These are phyloP conservation scores for Neckera pumila DNA, from an alignment of 225 moss, liverwort and hornwort species.

Conservation along the genomic window DNA sequence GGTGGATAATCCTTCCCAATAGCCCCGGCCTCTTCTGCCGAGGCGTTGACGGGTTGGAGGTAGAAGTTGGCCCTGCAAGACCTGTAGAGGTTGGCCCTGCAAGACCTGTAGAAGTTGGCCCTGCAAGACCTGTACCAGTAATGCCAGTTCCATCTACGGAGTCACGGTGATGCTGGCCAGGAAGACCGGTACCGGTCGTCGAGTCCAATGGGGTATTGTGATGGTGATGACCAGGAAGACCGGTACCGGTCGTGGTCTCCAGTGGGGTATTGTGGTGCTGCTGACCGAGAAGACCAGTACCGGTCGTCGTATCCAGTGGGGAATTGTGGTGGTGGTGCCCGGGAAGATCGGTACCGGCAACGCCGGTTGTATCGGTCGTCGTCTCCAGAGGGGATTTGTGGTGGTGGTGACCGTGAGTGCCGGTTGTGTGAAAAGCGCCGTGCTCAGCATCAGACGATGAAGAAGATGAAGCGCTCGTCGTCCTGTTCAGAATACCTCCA, in stretches of 20 bases:
- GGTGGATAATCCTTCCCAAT: background rate
- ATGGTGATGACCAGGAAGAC: background rate
- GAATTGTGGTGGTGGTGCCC: background rate
- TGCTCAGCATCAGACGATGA: constrained; percentile 8
- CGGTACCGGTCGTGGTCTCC: background rate
- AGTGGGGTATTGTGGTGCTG: background rate
- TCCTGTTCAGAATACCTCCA: background rate
- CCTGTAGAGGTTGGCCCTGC: background rate
- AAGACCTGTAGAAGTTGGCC: background rate
- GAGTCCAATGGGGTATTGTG: background rate
- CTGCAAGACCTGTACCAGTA: background rate
- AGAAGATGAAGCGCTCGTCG: background rate
- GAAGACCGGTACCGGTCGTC: background rate
- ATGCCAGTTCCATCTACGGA: background rate
- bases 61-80: background rate
- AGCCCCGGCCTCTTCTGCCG: background rate
- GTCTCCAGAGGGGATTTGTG: background rate
- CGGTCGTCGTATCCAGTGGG: background rate
- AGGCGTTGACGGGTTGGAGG: background rate
- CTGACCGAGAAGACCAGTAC: background rate
- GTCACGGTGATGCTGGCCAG: background rate
- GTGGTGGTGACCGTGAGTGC: background rate
- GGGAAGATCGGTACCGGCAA: background rate
- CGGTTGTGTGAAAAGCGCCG: background rate
- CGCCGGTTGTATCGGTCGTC: background rate